Evolutionary conservation across 306 rosid genomes (phyloP).

Genomic region (Glycyrrhiza uralensis): DNA sequence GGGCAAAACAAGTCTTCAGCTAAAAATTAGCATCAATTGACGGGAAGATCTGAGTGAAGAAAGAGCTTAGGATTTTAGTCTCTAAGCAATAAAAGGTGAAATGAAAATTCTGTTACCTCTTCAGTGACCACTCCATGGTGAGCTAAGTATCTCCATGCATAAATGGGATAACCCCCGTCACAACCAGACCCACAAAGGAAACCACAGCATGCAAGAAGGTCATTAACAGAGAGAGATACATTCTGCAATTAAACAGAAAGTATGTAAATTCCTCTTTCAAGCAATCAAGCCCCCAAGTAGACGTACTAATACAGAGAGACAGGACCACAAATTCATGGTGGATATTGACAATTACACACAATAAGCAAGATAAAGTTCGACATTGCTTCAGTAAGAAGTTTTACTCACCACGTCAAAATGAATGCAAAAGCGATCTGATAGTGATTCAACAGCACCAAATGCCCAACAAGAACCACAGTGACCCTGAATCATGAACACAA

Average conservation of each 20-base stretch:
- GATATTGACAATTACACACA: not conserved
- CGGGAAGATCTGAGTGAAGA: slow-evolving; percentile 1
- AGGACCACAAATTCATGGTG: not conserved
- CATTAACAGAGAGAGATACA: slow-evolving; percentile 79
- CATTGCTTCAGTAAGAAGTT: not conserved
- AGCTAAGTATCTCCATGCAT: slow-evolving; percentile 76
- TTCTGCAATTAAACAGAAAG: slow-evolving; percentile 52
- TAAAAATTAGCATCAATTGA: slow-evolving; percentile 5
- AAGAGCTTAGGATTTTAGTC: not conserved
- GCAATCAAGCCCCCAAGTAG: not conserved
- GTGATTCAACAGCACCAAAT: slow-evolving; percentile 90
- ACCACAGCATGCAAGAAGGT: slow-evolving; percentile 92
- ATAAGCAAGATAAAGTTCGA: not conserved
- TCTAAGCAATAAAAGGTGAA: not conserved
- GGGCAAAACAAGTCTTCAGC: not conserved
- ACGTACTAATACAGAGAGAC: not conserved
- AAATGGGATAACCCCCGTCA: slow-evolving; percentile 75
- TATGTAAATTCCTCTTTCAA: slow-evolving; percentile 22
- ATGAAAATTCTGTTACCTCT: slow-evolving; percentile 52
- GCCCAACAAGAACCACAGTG: slow-evolving; percentile 99
- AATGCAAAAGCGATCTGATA: slow-evolving; percentile 90
- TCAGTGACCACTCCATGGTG: slow-evolving; percentile 92
- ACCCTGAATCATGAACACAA: slow-evolving; percentile 55
- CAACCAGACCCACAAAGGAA: slow-evolving; percentile 91
- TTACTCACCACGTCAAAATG: slow-evolving; percentile 54